Percentiles rank a stretch among this genome's conserved stretches.
phyloP scores from a whole-genome alignment of 352 stramenopile species.

The Blastocystis sp. region DNA sequence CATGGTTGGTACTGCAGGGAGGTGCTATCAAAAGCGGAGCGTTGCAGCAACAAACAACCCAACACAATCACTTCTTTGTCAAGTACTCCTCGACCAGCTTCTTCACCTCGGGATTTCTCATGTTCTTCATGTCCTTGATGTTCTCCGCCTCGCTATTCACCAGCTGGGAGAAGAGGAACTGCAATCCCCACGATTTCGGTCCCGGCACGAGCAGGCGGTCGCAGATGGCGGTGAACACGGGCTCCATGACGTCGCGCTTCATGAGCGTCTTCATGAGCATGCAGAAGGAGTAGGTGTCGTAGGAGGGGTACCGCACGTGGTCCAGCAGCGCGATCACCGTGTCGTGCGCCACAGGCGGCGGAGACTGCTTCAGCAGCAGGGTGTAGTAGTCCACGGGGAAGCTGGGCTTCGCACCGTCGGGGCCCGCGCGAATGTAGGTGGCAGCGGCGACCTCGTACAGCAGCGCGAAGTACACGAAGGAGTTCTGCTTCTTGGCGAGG shows the following conservation, averaged over 20 bases:
- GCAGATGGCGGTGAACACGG: background rate
- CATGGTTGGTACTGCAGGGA: too few species aligned
- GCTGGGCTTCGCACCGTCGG: background rate
- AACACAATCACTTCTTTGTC: background rate
- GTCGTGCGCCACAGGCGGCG: background rate
- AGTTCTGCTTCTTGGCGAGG: background rate
- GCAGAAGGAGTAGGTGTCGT: constrained; percentile 56
- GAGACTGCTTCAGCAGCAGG: background rate
- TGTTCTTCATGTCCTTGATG: constrained; percentile 20
- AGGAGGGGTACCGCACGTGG: constrained; percentile 34
- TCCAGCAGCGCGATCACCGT: constrained; percentile 37
- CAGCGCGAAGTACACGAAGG: background rate
- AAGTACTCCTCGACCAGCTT: background rate
- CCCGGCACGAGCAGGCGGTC: constrained; percentile 31
- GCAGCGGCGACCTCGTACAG: constrained; percentile 44
- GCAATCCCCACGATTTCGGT: constrained; percentile 55
- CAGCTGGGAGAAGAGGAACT: constrained; percentile 54
- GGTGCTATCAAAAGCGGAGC: too few species aligned
- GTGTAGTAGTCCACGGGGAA: constrained; percentile 40
- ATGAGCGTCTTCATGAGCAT: constrained; percentile 54
- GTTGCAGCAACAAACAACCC: background rate
- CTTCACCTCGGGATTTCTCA: background rate
- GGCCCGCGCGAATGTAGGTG: background rate
- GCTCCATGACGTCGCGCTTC: constrained; percentile 6
- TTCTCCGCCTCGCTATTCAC: background rate